A percentile compares a stretch with the other conserved stretches of the same genome.
phyloP scores from a whole-genome alignment of 352 stramenopile genomes.

The Pythium scleroteichum region DNA sequence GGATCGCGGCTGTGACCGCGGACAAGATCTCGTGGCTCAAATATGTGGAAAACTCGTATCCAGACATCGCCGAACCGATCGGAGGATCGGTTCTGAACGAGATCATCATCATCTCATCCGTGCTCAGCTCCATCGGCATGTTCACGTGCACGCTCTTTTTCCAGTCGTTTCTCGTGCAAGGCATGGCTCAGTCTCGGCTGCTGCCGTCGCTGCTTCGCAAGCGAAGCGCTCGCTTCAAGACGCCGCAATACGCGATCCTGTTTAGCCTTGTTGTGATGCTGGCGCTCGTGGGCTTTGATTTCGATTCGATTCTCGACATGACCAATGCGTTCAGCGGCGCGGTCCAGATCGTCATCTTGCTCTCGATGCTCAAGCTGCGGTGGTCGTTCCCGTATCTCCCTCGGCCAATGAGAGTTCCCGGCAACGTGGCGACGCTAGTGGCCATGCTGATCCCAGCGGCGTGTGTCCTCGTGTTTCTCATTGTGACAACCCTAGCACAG shows the following conservation, averaged over 20 bases:
- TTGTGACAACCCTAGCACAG: not conserved
- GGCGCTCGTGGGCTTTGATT: constrained; percentile 15
- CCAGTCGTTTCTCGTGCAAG: constrained; percentile 72
- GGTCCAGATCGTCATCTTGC: not conserved
- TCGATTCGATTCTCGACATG: constrained; percentile 41
- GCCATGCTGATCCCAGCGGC: not conserved
- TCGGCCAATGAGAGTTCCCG: not conserved
- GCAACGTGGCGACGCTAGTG: not conserved
- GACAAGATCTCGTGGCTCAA: not conserved
- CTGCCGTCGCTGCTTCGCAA: constrained; percentile 70
- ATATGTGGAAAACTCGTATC: constrained; percentile 5
- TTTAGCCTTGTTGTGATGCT: too few species aligned
- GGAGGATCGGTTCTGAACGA: constrained; percentile 69
- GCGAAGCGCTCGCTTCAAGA: constrained; percentile 4
- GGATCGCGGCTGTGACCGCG: constrained; percentile 10
- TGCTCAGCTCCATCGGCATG: constrained; percentile 70
- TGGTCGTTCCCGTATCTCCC: constrained; percentile 5
- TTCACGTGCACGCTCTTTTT: constrained; percentile 85
- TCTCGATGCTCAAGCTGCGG: constrained; percentile 7
- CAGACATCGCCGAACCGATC: constrained; percentile 13
- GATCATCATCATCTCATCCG: constrained; percentile 36
- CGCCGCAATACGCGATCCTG: not conserved
- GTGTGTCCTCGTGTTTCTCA: not conserved
- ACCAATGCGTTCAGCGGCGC: not conserved
- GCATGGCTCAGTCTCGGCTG: constrained; percentile 57